These are phyloP conservation scores for Volvariella surrecta DNA, from an alignment of 1,284 basidiomycete genomes.

Conservation along the genomic window DNA sequence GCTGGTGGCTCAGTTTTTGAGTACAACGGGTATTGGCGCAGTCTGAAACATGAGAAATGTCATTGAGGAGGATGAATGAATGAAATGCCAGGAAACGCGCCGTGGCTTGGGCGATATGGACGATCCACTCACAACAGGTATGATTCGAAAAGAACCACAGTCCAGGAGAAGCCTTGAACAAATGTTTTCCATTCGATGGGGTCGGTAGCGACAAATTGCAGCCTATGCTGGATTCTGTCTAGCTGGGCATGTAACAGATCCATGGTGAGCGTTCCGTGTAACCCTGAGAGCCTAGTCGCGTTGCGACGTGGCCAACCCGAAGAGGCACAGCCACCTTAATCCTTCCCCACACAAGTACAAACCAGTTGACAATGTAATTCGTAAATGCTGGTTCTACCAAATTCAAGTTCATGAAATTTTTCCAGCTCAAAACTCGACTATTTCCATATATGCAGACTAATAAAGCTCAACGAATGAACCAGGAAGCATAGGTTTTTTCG, in stretches of 20 bases:
- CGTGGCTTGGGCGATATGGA: neutral
- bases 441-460: no score
- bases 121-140: conserved; percentile 70
- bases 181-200: conserved; percentile 66
- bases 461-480: no score
- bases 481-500: no score
- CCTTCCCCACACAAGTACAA: no score
- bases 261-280: conserved; percentile 26
- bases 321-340: no score
- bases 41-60: conserved; percentile 26
- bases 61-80: conserved; percentile 2
- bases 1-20: conserved; percentile 71
- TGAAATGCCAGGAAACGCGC: conserved; percentile 3
- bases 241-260: conserved; percentile 51
- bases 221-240: conserved; percentile 38
- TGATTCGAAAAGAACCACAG: conserved; percentile 75
- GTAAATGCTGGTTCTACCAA: no score
- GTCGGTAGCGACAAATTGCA: conserved; percentile 50
- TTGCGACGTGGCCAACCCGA: no score
- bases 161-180: conserved; percentile 70
- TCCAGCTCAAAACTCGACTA: no score
- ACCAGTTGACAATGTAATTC: no score
- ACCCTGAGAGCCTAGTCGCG: no score
- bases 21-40: conserved; percentile 83
- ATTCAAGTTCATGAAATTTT: no score